Percentiles rank a stretch among this genome's conserved stretches.
These are phyloP conservation scores for Collybia nuda DNA, from an alignment of 768 basidiomycete genomes.

Conservation along the genomic window DNA sequence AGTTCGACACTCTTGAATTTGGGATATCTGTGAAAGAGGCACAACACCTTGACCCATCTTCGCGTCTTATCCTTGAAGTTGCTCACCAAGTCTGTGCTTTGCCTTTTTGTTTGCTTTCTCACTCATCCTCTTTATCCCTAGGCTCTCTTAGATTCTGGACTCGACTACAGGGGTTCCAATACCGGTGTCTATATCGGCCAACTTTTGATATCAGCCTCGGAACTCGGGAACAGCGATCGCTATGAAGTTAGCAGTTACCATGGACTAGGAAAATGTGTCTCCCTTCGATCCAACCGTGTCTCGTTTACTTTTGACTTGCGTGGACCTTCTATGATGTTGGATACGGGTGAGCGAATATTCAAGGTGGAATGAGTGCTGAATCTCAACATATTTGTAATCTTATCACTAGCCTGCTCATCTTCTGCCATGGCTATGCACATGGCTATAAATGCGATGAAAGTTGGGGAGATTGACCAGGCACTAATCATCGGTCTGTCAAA, in stretches of 20 bases:
- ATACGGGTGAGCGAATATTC: neutral
- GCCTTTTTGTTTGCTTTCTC: neutral
- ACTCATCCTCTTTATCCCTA: neutral
- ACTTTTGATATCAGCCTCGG: constrained; percentile 6
- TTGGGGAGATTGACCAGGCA: constrained; percentile 1
- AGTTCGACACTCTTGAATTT: constrained; percentile 7
- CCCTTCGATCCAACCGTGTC: neutral
- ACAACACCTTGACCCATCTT: constrained; percentile 6
- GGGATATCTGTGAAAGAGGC: constrained; percentile 9
- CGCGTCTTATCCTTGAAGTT: constrained; percentile 4
- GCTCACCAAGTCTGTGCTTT: neutral
- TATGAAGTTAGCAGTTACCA: constrained; percentile 6
- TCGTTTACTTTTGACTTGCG: constrained; percentile 1
- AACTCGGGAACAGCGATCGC: constrained; percentile 5
- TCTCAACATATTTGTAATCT: no score
- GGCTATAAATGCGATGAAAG: neutral
- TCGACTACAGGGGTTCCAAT: neutral
- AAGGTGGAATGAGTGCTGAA: neutral
- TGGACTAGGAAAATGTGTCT: constrained; percentile 7
- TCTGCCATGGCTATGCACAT: constrained; percentile 1
- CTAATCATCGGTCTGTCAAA: neutral
- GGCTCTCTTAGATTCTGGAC: constrained; percentile 1
- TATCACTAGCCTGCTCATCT: neutral
- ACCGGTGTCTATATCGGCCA: constrained; percentile 3
- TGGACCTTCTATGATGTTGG: constrained; percentile 1